A percentile compares a stretch with the other conserved stretches of the same genome.
These are phyloP conservation scores for Fusarium algeriense DNA, from an alignment of 2,329 filamentous ascomycete genomes.

Conservation along the genomic window DNA sequence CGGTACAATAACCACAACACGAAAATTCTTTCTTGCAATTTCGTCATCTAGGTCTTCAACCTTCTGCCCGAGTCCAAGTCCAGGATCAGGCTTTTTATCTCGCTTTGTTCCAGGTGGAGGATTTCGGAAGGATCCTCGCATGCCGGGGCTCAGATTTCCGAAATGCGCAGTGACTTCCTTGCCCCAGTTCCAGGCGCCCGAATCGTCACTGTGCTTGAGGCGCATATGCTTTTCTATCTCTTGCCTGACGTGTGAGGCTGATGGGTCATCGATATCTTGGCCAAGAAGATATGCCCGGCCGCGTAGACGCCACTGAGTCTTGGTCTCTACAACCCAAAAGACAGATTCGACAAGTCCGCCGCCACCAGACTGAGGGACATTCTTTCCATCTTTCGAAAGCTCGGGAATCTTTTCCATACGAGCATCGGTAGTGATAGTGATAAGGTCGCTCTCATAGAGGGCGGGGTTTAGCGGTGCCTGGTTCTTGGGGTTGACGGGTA, in stretches of 20 bases:
- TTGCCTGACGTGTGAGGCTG: conserved; percentile 64
- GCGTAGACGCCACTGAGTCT: conserved; percentile 86
- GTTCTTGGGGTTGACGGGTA: conserved; percentile 80
- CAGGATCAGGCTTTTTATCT: conserved; percentile 60
- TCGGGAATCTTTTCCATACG: conserved; percentile 87
- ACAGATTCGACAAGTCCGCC: conserved; percentile 83
- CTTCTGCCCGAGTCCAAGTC: conserved; percentile 68
- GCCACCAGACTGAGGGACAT: conserved; percentile 61
- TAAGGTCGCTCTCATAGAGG: conserved; percentile 79
- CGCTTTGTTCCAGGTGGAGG: conserved; percentile 75
- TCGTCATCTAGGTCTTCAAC: conserved; percentile 78
- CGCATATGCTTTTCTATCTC: conserved; percentile 74
- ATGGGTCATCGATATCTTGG: conserved; percentile 68
- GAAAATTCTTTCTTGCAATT: conserved; percentile 79
- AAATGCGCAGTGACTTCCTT: conserved; percentile 88
- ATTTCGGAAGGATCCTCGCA: conserved; percentile 82
- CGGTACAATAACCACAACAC: conserved; percentile 85
- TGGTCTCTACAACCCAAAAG: conserved; percentile 79
- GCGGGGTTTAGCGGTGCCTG: conserved; percentile 77
- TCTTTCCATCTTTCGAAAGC: conserved; percentile 64
- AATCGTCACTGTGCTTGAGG: conserved; percentile 45
- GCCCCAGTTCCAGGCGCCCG: conserved; percentile 78
- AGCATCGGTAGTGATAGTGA: conserved; percentile 87
- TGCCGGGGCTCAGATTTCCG: conserved; percentile 84
- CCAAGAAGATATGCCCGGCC: conserved; percentile 83